These are phyloP conservation scores for Bombardia bombarda DNA, from an alignment of 495 filamentous ascomycete genomes.

Conservation along the genomic window DNA sequence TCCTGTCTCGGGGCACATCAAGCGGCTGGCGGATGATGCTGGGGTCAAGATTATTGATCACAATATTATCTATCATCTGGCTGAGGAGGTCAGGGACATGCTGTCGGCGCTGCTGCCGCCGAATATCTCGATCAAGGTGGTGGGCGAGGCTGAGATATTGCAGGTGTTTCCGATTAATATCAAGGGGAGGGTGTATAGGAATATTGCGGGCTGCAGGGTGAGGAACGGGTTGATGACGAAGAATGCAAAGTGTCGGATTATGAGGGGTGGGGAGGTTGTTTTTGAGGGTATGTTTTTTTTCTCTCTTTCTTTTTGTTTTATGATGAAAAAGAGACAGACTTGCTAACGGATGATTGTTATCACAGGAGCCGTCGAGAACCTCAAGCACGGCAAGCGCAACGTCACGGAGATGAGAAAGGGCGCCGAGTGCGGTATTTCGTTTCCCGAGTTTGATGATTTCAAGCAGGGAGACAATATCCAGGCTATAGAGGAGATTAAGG, in stretches of 20 bases:
- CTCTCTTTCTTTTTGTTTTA: background rate
- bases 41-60: slow-evolving; percentile 74
- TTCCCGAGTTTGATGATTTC: slow-evolving; percentile 72
- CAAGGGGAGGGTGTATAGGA: slow-evolving; percentile 56
- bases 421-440: slow-evolving; percentile 83
- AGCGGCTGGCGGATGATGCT: slow-evolving; percentile 55
- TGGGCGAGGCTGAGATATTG: slow-evolving; percentile 82
- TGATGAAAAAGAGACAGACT: background rate
- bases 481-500: slow-evolving; percentile 68
- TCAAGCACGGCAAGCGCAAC: slow-evolving; percentile 92
- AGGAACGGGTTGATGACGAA: slow-evolving; percentile 65
- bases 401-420: slow-evolving; percentile 83
- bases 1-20: slow-evolving; percentile 57
- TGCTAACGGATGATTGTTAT: slow-evolving; percentile 7
- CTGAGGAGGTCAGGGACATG: slow-evolving; percentile 67
- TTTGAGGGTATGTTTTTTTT: slow-evolving; percentile 62
- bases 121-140: slow-evolving; percentile 54
- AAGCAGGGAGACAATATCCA: slow-evolving; percentile 77
- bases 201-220: slow-evolving; percentile 83
- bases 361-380: slow-evolving; percentile 62
- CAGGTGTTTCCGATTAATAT: slow-evolving; percentile 78
- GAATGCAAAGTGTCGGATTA: slow-evolving; percentile 58
- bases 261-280: slow-evolving; percentile 56
- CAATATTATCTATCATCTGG: slow-evolving; percentile 86
- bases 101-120: slow-evolving; percentile 63